These are phyloP conservation scores for Penicillium canariense DNA, from an alignment of 495 filamentous ascomycete genomes.

Conservation along the genomic window DNA sequence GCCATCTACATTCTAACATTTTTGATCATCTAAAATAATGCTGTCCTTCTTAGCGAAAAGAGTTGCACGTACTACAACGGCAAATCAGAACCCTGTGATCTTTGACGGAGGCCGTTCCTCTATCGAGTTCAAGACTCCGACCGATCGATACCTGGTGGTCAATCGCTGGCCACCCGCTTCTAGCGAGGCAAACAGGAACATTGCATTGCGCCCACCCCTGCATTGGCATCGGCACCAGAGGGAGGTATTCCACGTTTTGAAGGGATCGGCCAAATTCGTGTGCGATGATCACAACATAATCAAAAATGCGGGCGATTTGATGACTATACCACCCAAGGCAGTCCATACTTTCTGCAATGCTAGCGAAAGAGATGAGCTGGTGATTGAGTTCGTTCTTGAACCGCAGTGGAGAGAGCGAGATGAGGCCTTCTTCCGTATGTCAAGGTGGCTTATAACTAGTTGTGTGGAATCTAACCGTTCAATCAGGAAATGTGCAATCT, in stretches of 20 bases:
- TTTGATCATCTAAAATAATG: not conserved
- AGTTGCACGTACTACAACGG: slow-evolving; percentile 6
- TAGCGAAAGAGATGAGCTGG: slow-evolving; percentile 4
- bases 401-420: slow-evolving; percentile 7
- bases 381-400: slow-evolving; percentile 12
- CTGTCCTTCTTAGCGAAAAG: slow-evolving; percentile 10
- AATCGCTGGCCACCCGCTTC: slow-evolving; percentile 18
- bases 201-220: slow-evolving; percentile 11
- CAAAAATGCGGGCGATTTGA: slow-evolving; percentile 5
- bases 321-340: slow-evolving; percentile 5
- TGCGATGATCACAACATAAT: slow-evolving; percentile 3
- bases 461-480: not conserved
- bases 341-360: slow-evolving; percentile 16
- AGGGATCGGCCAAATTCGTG: slow-evolving; percentile 6
- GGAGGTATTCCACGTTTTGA: slow-evolving; percentile 13
- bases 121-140: slow-evolving; percentile 12
- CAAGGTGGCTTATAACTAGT: not conserved
- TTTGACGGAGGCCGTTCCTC: slow-evolving; percentile 14
- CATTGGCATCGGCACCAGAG: slow-evolving; percentile 16
- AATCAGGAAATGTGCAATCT: slow-evolving; percentile 16
- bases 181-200: slow-evolving; percentile 3
- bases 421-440: slow-evolving; percentile 15
- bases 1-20: not conserved
- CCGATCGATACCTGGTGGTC: slow-evolving; percentile 14
- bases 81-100: slow-evolving; percentile 1